Evolutionary conservation across 2,329 filamentous ascomycete species (phyloP), one percentile per base, ranked within the genome.

Genomic region (Plenodomus lindquistii): DNA sequence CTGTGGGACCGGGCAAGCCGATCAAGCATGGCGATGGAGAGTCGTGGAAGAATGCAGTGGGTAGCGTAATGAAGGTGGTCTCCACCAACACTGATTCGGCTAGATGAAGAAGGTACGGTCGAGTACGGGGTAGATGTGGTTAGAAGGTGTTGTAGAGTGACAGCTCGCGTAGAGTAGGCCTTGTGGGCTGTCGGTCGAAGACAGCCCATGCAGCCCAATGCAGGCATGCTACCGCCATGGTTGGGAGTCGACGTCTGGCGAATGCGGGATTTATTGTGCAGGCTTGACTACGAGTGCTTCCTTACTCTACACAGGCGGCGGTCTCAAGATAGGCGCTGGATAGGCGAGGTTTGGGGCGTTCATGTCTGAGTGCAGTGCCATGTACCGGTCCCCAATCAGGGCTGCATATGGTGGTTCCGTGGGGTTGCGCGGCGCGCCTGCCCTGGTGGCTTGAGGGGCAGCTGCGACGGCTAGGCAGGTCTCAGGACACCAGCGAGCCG

Each of bases 91-190:
- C 11, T 4, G 27, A 31, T 7, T 7, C 27, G 27, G 17, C 51
- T 46, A 39, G 45, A 42, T 18, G 34, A 35, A 39, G 49, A 55
- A 54, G 51, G 51, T 55, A 29, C 37, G 29, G 35, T 41, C 24
- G 42, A 39, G 45, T 46, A 55, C 21, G 35, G 27, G 49, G 52
- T 44, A 55, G 40, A 46, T 48, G 44, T 17, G 41, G 47, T 40
- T 54, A 56, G 53, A 54, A 29, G 44, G 13, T 29, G 21, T 42
- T 37, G 50, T 42, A 42, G n/a, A n/a, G n/a, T n/a, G n/a, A 46
- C 40, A 24, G 38, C 24, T 53, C 44, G 47, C 35, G 47, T 46
- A 48, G 41, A 42, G 17, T 22, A 42, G 46, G 22, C 22, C 22
- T 24, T 24, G 6, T 24, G 22, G 22, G 22, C 39, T 29, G 37